Evolutionary conservation across 129 eudicot species (phyloP), one percentile per base, ranked within the genome.

Genomic region (Silybum marianum): DNA sequence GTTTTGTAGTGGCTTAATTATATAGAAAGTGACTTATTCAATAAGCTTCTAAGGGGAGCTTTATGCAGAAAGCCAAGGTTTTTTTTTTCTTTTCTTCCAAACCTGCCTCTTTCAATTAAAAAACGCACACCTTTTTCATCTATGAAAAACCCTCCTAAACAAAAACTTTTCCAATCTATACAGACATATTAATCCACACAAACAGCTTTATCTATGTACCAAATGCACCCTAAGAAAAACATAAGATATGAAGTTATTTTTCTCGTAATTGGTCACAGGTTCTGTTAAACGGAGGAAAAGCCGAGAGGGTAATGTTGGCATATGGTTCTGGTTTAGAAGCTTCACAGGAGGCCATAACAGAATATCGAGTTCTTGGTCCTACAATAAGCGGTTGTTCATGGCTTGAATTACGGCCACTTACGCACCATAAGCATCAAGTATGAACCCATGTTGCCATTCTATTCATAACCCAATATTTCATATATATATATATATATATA

Each of bases 361-460:
- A 92, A 86, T 95, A 95, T 78, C 91, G 97, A 42, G 94, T 95
- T 34, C 91, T 95, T 63, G 97, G 98, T 65, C 98, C 97, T 12
- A 92, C 85, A 71, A 92, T 95, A 16, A 95, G 88, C 85, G 98
- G 98, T 39, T 94, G 98, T 81, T 94, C 98, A 34, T 94, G 98
- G 98, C 78, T 94, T 51, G 98, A 95, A 85, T 81, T 95, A 79
- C 87, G 87, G 9, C 97, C 98, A 2, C 93, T 73, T 72, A 95
- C 98, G 18, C 89, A 90, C 83, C 81, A 90, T 77, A 95, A 92
- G 83, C 96, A 95, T 89, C 98, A 95, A 94, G 97, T 94, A 84
- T 26, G 71, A 30, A 36, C 42, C 74, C 74, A 80, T 63, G 62
- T 72, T 58, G 19, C 30, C 68, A 7, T 24, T 63, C 18, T 81